Evolutionary conservation across 2,329 filamentous ascomycete genomes (phyloP), one percentile per base, ranked within the genome.

Genomic region (Pyrenophora seminiperda): DNA sequence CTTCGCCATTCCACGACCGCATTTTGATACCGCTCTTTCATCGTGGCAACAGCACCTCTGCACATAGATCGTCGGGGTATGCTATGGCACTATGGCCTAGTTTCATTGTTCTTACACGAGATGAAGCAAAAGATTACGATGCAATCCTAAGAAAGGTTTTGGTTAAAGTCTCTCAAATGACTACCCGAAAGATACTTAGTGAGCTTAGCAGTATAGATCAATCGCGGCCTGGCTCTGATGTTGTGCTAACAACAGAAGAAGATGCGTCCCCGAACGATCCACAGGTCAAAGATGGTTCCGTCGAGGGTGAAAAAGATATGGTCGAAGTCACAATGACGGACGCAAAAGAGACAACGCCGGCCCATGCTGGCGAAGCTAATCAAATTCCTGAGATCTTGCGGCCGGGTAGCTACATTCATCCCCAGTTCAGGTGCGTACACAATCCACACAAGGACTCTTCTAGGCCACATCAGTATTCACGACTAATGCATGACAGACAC

Each of bases 301-400:
- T 96, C 2, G 87, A 92, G 68, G 89, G 91, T 7, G 93, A 97
- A 70, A 92, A 97, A 70, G 92, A 97, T 54, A 84, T 97, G 65
- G 89, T 97, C 5, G 90, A 97, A 67, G 86, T 99, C 13, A 89
- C 89, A 0, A 92, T 97, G 87, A 86, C 85, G 44, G 87, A 91
- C 61, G 76, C 77, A 2, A 67, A 67, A 13, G 76, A 80, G 49
- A 58, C 61, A 4, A 45, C 56, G 15, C 27, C 52, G 4, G n/a
- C 31, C 15, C 17, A 50, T 57, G 18, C 68, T 70, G 7, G 27
- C 30, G 54, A 52, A 18, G 39, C 48, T 46, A 59, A 66, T 36
- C 54, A 58, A 10, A 18, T 63, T 10, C 64, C 70, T 2, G 61
- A 68, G 17, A 56, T 90, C 77, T 78, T 78, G 76, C 56, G 75